Evolutionary conservation across 306 rosid species (phyloP).

Genomic region (Crotalaria pallida): DNA sequence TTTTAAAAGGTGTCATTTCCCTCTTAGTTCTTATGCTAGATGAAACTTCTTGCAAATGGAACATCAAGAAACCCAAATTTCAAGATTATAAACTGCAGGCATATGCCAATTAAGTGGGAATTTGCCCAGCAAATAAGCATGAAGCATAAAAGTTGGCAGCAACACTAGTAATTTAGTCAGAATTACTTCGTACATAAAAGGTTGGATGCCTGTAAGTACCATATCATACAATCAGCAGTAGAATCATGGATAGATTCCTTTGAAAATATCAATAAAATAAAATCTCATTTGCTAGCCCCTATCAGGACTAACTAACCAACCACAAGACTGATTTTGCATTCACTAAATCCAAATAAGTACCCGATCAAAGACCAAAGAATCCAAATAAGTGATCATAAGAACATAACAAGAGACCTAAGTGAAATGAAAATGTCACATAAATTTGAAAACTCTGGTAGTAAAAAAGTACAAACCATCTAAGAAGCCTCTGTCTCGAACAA

Average conservation of each 20-base stretch:
- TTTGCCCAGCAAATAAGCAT: not conserved
- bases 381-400: conserved; percentile 20
- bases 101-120: not conserved
- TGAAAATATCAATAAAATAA: not conserved
- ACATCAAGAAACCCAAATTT: not conserved
- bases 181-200: not conserved
- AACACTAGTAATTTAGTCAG: not conserved
- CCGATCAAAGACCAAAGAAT: too few species aligned
- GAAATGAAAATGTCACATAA: conserved; percentile 37
- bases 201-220: too few species aligned
- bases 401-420: conserved; percentile 9
- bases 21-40: not conserved
- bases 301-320: conserved; percentile 18
- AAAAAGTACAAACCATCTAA: conserved; percentile 49
- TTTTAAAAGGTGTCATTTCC: not conserved
- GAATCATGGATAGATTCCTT: not conserved
- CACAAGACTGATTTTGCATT: conserved; percentile 27
- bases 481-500: conserved; percentile 54
- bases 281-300: not conserved
- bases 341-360: conserved; percentile 20
- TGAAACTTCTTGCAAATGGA: not conserved
- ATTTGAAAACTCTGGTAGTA: conserved; percentile 33
- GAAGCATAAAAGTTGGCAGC: not conserved
- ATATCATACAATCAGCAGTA: not conserved
- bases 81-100: not conserved